Conservation (phyloP, 805 yeast genomes). For the Sugiyamaella smithiae region DNA sequence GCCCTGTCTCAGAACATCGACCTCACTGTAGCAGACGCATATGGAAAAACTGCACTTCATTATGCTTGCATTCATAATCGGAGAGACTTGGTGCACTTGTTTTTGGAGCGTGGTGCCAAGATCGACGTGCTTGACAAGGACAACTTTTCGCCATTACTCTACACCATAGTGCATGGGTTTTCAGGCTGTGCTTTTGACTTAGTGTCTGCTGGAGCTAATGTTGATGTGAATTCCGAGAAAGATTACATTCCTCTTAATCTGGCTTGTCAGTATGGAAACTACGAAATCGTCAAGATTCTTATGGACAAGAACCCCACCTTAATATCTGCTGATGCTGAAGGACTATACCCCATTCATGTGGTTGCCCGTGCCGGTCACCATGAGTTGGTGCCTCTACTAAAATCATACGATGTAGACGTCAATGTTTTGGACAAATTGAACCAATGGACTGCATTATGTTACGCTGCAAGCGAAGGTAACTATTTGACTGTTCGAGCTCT, state of each 20-base stretch:
- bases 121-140: slow-evolving; percentile 40
- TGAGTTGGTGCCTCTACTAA: slow-evolving; percentile 61
- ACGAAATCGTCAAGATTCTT: slow-evolving; percentile 62
- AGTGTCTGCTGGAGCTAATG: slow-evolving; percentile 44
- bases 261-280: slow-evolving; percentile 85
- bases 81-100: slow-evolving; percentile 41
- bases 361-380: slow-evolving; percentile 81
- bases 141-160: slow-evolving; percentile 69
- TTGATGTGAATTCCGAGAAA: slow-evolving; percentile 38
- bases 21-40: slow-evolving; percentile 34
- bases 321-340: slow-evolving; percentile 69
- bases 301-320: slow-evolving; percentile 43
- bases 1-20: slow-evolving; percentile 32
- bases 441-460: slow-evolving; percentile 91
- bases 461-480: slow-evolving; percentile 86
- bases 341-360: slow-evolving; percentile 82
- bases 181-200: slow-evolving; percentile 52
- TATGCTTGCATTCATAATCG: slow-evolving; percentile 66
- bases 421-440: slow-evolving; percentile 80
- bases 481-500: slow-evolving; percentile 64
- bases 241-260: slow-evolving; percentile 64
- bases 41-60: slow-evolving; percentile 80
- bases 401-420: slow-evolving; percentile 56
- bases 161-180: slow-evolving; percentile 71
- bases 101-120: slow-evolving; percentile 41